Evolutionary conservation across 441 rosid genomes (phyloP), one percentile per base, ranked within the genome.

Genomic region (Adansonia gregorii): DNA sequence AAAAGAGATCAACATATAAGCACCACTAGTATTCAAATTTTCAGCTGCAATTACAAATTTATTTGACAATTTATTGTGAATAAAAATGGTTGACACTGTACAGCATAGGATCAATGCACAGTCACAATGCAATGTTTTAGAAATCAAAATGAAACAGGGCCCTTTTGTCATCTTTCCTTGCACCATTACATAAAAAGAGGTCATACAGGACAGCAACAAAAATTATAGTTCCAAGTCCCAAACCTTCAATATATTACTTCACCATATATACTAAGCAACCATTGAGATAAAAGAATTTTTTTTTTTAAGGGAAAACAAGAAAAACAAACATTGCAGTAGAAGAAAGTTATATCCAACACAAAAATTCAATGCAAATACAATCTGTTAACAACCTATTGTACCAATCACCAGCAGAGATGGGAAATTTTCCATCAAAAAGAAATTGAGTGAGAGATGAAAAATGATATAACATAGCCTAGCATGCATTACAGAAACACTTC

Each of bases 1-100:
- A 65, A 65, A 17, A 41, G 5, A n/a, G 24, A 41, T 35, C 22
- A 19, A 66, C 5, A n/a, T 63, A 66, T 66, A 66, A 66, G 71
- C 11, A 39, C 11, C 70, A 66, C 11, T 17, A 41, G 45, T 0
- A 63, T 63, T 63, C 6, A 27, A 31, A 61, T 63, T 31, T 31
- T 12, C 45, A 63, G 19, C n/a, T 12, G 3, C 17, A 14, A 31
- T 63, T 31, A 63, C 43, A 63, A 63, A 31, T 12, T 63, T 31
- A 12, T 4, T 24, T 24, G 39, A 12, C 31, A 24, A 12, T 12
- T 63, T 9, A 63, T n/a, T 2, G 43, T 8, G 9, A 31, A 12
- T 27, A 63, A 31, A 0, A 31, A 12, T 12, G 67, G 43, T 6
- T 12, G 10, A 14, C 19, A 14, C 67, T 1, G 9, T 61, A 61